Conservation (phyloP, 2,329 filamentous ascomycete genomes). For the Dendryphion nanum region DNA sequence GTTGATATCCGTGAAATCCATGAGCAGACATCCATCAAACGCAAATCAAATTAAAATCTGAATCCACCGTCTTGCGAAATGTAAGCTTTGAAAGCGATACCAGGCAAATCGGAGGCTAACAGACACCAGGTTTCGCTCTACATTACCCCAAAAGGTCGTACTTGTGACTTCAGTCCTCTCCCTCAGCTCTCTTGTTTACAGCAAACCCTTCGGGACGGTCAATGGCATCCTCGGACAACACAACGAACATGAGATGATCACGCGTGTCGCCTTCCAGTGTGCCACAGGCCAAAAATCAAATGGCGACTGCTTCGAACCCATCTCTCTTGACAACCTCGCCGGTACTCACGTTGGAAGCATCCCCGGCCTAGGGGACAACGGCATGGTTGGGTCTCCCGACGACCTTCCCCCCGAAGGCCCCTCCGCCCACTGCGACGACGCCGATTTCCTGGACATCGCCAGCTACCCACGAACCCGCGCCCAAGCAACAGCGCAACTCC, state of each 20-base stretch:
- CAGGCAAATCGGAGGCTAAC: too few species aligned
- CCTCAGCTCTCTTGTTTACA: too few species aligned
- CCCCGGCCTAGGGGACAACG: conserved; percentile 5
- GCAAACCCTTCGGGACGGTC: too few species aligned
- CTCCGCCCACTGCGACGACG: conserved; percentile 8
- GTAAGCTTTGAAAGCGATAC: too few species aligned
- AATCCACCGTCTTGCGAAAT: too few species aligned
- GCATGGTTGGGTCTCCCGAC: conserved; percentile 6
- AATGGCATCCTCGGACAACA: conserved; percentile 2
- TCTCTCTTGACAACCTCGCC: conserved; percentile 6
- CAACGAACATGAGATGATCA: conserved; percentile 8
- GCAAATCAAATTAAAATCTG: too few species aligned
- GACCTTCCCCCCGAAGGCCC: conserved; percentile 2
- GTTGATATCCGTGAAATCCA: too few species aligned
- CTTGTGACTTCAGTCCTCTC: too few species aligned
- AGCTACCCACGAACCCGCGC: conserved; percentile 3
- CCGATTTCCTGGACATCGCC: conserved; percentile 5
- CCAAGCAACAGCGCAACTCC: conserved; percentile 3
- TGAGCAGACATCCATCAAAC: too few species aligned
- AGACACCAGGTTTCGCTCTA: too few species aligned
- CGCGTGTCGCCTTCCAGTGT: conserved; percentile 7
- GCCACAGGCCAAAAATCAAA: conserved; percentile 1
- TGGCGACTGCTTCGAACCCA: conserved; percentile 7
- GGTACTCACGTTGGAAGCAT: too few species aligned
- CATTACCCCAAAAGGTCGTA: too few species aligned